A percentile compares a stretch with the other conserved stretches of the same genome.
These are phyloP conservation scores for Tylopilus vinaceipallidus DNA, from an alignment of 768 basidiomycete genomes.

Conservation along the genomic window DNA sequence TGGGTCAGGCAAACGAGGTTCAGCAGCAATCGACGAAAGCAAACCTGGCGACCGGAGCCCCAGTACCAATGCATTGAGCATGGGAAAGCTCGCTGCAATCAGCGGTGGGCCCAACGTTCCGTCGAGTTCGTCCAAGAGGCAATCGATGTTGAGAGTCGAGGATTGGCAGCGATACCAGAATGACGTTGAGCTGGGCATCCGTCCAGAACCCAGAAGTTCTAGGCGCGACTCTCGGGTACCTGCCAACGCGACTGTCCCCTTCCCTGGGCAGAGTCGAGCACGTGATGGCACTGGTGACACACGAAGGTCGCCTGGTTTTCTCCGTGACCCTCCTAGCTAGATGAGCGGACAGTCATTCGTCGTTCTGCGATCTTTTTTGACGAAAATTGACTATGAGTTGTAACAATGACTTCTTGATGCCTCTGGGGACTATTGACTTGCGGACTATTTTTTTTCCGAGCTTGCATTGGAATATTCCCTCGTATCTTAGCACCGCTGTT, in stretches of 20 bases:
- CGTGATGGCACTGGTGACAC: slow-evolving; percentile 25
- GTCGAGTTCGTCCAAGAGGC: slow-evolving; percentile 53
- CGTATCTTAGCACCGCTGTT: slow-evolving; percentile 17
- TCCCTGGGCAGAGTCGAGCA: slow-evolving; percentile 29
- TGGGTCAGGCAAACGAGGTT: slow-evolving; percentile 37
- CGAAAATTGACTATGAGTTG: not conserved
- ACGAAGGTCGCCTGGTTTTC: slow-evolving; percentile 31
- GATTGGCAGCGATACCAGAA: slow-evolving; percentile 81
- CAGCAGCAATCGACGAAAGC: slow-evolving; percentile 31
- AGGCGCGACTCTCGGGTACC: slow-evolving; percentile 25
- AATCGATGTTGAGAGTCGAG: slow-evolving; percentile 79
- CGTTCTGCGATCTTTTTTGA: not conserved
- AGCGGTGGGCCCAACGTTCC: slow-evolving; percentile 27
- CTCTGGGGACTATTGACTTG: slow-evolving; percentile 15
- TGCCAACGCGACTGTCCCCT: slow-evolving; percentile 29
- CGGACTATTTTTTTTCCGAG: slow-evolving; percentile 19
- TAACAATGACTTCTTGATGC: slow-evolving; percentile 14
- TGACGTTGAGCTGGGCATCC: slow-evolving; percentile 37
- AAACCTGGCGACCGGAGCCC: slow-evolving; percentile 38
- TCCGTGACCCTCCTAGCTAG: slow-evolving; percentile 43
- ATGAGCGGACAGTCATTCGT: not conserved
- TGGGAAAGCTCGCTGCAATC: slow-evolving; percentile 52
- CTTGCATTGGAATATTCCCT: slow-evolving; percentile 19
- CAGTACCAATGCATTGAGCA: slow-evolving; percentile 41
- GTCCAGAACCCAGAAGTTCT: slow-evolving; percentile 19